Evolutionary conservation across 768 basidiomycete species (phyloP).

Genomic region (Macrolepiota albuminosa): DNA sequence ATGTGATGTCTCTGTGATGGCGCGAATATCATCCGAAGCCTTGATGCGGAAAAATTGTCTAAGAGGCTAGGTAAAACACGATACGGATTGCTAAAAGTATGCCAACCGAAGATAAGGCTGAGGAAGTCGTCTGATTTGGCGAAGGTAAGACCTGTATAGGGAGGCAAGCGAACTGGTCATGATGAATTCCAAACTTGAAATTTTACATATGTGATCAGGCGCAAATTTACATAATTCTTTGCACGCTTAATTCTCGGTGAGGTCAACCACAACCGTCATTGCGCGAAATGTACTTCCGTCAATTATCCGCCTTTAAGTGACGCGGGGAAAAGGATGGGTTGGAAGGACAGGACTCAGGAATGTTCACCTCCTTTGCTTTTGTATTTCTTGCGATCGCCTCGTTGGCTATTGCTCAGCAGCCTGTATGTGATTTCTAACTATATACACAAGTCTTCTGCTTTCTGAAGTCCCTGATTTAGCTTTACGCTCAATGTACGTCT

Average conservation of each 20-base stretch:
- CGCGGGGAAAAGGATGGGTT: background rate
- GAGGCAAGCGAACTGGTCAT: conserved; percentile 19
- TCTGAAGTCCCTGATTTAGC: background rate
- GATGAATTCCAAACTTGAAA: too few relatives aligned
- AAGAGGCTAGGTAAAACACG: conserved; percentile 5
- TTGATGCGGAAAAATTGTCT: conserved; percentile 67
- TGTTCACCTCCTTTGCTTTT: conserved; percentile 14
- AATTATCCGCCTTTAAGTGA: conserved; percentile 1
- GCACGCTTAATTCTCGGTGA: conserved; percentile 2
- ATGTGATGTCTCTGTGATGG: conserved; percentile 32
- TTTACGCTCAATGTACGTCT: conserved; percentile 19
- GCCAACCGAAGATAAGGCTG: conserved; percentile 39
- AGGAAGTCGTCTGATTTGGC: conserved; percentile 37
- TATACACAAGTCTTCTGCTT: background rate
- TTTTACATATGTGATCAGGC: too few relatives aligned
- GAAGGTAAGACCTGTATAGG: conserved; percentile 38
- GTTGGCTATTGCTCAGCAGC: conserved; percentile 18
- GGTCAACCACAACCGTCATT: background rate
- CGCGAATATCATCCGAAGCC: conserved; percentile 52
- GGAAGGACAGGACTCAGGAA: background rate
- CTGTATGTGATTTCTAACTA: conserved; percentile 10
- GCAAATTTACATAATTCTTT: background rate
- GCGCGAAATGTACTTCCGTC: background rate
- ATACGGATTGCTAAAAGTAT: background rate
- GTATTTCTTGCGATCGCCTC: conserved; percentile 10